Percentiles rank a stretch among this genome's conserved stretches.
phyloP scores from a whole-genome alignment of 1,139 yeast species.

The Hyphopichia khmerensis region DNA sequence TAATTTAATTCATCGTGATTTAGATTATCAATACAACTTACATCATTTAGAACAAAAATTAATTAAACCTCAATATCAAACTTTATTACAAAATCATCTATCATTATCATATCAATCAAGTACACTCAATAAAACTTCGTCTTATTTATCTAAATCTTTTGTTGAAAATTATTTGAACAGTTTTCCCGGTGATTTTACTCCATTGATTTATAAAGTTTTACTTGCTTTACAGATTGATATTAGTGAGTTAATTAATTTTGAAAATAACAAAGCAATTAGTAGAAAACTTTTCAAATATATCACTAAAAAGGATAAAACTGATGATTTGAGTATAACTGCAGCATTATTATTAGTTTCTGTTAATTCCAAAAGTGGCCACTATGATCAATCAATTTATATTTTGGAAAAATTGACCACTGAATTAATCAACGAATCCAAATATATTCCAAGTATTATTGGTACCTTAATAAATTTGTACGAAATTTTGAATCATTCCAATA shows the following conservation, averaged over 20 bases:
- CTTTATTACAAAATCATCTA: constrained; percentile 44
- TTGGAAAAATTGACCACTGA: constrained; percentile 34
- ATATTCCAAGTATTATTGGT: constrained; percentile 45
- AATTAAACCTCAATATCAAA: constrained; percentile 42
- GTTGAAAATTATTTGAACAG: constrained; percentile 18
- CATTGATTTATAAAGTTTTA: constrained; percentile 30
- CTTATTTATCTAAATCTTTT: constrained; percentile 20
- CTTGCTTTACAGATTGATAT: constrained; percentile 26
- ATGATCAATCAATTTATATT: constrained; percentile 43
- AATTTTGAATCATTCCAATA: constrained; percentile 19
- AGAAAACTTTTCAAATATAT: constrained; percentile 29
- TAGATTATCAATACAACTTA: constrained; percentile 40
- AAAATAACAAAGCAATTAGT: constrained; percentile 13
- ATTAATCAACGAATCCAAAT: constrained; percentile 4
- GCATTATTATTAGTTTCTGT: constrained; percentile 48
- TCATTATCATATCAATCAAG: constrained; percentile 40
- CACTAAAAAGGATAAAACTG: constrained; percentile 5
- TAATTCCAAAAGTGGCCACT: constrained; percentile 35
- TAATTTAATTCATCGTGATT: constrained; percentile 42
- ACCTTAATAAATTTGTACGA: constrained; percentile 51
- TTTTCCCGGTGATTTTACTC: constrained; percentile 35
- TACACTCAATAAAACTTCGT: constrained; percentile 28
- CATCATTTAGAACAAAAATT: constrained; percentile 37
- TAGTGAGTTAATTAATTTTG: constrained; percentile 23
- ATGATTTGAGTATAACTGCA: constrained; percentile 27